Evolutionary conservation across 805 yeast genomes (phyloP).

Genomic region (Kodamaea hsintzibuensis): DNA sequence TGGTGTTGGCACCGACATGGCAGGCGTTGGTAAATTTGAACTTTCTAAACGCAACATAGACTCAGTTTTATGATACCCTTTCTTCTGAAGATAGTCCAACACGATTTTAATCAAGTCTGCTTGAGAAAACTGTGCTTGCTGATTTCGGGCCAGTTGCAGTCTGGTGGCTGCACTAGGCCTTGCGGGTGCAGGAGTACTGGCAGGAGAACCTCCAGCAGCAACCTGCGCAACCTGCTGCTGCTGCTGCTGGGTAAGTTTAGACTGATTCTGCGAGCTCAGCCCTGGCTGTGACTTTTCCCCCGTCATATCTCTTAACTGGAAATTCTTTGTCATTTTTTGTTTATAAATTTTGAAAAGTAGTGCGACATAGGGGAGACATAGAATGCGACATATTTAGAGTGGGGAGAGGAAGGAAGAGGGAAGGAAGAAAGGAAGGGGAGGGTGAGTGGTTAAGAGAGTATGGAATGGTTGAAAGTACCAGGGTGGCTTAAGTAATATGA

Average conservation of each 20-base stretch:
- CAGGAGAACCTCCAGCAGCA: not conserved
- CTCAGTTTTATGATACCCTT: constrained; percentile 93
- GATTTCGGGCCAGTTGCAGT: constrained; percentile 19
- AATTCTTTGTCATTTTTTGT: not conserved
- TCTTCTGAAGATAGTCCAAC: constrained; percentile 85
- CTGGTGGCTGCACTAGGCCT: constrained; percentile 6
- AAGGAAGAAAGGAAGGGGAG: too few species aligned
- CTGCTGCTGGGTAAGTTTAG: constrained; percentile 2
- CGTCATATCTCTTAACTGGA: not conserved
- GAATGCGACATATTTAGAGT: not conserved
- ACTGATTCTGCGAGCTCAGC: constrained; percentile 1
- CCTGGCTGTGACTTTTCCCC: not conserved
- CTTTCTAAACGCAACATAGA: constrained; percentile 89
- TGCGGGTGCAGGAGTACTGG: not conserved
- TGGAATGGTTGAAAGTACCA: too few species aligned
- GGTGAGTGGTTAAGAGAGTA: too few species aligned
- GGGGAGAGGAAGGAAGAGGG: too few species aligned
- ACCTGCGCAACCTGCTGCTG: constrained; percentile 2
- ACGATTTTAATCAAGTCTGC: constrained; percentile 92
- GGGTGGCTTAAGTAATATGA: too few species aligned
- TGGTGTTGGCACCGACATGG: constrained; percentile 52
- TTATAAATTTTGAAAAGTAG: not conserved
- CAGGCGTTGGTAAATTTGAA: constrained; percentile 57
- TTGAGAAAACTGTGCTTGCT: constrained; percentile 59
- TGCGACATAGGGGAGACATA: not conserved